Conservation (phyloP, 176 grass and related monocot species). For the Raddia distichophylla region DNA sequence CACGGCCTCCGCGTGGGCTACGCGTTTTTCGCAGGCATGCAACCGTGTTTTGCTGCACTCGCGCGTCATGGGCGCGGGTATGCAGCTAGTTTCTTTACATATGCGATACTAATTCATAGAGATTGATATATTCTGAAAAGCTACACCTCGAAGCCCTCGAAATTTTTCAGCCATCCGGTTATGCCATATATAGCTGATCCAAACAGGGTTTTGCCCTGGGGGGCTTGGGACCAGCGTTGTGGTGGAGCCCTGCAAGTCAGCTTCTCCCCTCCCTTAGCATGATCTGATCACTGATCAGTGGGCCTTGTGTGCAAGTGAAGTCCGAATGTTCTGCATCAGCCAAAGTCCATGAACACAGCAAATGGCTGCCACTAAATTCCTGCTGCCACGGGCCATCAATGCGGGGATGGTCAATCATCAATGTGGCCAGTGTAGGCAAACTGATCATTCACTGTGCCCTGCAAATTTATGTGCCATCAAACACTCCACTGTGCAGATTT, state of each 20-base stretch:
- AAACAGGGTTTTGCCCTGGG: too few relatives aligned
- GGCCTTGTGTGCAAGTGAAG: constrained; percentile 25
- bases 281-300: neutral
- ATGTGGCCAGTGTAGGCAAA: constrained; percentile 45
- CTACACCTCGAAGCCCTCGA: too few relatives aligned
- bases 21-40: too few relatives aligned
- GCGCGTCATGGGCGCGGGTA: too few relatives aligned
- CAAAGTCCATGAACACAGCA: constrained; percentile 50
- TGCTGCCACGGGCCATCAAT: constrained; percentile 46
- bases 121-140: neutral
- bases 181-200: too few relatives aligned
- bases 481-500: constrained; percentile 40
- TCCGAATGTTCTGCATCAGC: constrained; percentile 39
- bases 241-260: constrained; percentile 14
- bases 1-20: too few relatives aligned
- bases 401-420: constrained; percentile 26
- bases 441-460: constrained; percentile 61
- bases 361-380: constrained; percentile 52
- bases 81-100: neutral
- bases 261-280: constrained; percentile 1
- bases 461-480: constrained; percentile 63
- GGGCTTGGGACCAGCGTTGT: neutral
- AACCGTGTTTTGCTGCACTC: too few relatives aligned
- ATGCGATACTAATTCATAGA: neutral
- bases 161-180: too few relatives aligned